A percentile compares a stretch with the other conserved stretches of the same genome.
These are phyloP conservation scores for Pseudopyrenochaeta lycopersici DNA, from an alignment of 2,329 filamentous ascomycete genomes.

Conservation along the genomic window DNA sequence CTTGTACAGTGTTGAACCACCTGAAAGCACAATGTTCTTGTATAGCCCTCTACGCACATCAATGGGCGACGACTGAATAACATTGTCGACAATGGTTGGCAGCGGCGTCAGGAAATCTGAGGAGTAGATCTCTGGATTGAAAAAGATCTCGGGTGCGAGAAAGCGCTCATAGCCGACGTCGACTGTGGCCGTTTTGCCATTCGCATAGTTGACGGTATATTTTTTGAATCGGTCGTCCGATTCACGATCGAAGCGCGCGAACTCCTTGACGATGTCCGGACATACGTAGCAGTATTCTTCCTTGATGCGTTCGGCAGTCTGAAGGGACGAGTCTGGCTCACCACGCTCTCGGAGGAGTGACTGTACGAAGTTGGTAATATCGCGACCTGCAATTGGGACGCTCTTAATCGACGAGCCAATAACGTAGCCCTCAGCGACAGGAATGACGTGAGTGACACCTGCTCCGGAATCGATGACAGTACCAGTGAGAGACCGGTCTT, in stretches of 20 bases:
- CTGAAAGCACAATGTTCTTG: constrained; percentile 99
- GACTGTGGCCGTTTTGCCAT: constrained; percentile 83
- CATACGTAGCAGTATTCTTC: constrained; percentile 99
- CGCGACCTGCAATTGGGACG: constrained; percentile 95
- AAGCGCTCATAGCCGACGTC: constrained; percentile 99
- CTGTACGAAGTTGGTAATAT: constrained; percentile 99
- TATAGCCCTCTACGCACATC: constrained; percentile 96
- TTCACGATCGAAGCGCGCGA: constrained; percentile 91
- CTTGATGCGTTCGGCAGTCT: constrained; percentile 98
- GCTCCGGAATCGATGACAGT: constrained; percentile 99
- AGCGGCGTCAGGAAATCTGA: constrained; percentile 97
- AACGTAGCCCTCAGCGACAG: constrained; percentile 97
- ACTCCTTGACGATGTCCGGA: constrained; percentile 99
- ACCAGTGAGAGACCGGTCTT: constrained; percentile 92
- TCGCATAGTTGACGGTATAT: constrained; percentile 85
- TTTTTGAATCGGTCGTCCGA: constrained; percentile 85
- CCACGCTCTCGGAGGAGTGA: constrained; percentile 93
- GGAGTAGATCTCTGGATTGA: constrained; percentile 99
- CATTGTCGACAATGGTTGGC: constrained; percentile 91
- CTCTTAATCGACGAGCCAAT: constrained; percentile 99
- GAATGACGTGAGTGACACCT: constrained; percentile 98
- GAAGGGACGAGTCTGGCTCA: constrained; percentile 94
- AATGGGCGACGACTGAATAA: constrained; percentile 97
- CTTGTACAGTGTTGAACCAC: constrained; percentile 97
- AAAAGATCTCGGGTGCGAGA: constrained; percentile 98